Evolutionary conservation across 371 early-diverging fungal species (phyloP).

Genomic region (Actinomortierella ambigua): DNA sequence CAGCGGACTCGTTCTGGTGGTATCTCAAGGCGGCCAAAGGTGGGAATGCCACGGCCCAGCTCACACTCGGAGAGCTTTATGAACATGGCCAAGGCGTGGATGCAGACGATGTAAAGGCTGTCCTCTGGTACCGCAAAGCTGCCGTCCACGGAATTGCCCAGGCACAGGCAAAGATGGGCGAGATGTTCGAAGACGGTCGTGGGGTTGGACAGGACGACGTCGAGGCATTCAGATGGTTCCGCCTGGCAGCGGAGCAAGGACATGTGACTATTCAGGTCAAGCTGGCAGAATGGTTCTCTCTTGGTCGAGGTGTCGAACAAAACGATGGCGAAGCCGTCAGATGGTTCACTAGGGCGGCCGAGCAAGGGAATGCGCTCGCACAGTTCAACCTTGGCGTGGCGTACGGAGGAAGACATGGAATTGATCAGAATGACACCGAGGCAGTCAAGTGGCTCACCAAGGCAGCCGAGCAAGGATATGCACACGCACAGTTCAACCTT

Average conservation of each 20-base stretch:
- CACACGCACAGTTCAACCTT: constrained; percentile 82
- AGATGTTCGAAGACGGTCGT: constrained; percentile 83
- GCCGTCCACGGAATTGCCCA: constrained; percentile 78
- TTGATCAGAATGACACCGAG: constrained; percentile 63
- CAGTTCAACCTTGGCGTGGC: constrained; percentile 72
- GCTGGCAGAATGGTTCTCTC: constrained; percentile 84
- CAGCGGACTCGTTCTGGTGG: constrained; percentile 45
- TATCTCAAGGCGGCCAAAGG: constrained; percentile 71
- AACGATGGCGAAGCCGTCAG: constrained; percentile 65
- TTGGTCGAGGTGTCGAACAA: constrained; percentile 76
- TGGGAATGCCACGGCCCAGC: constrained; percentile 83
- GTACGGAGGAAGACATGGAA: constrained; percentile 84
- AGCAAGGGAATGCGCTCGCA: constrained; percentile 74
- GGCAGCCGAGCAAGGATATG: constrained; percentile 65
- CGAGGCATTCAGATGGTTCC: constrained; percentile 75
- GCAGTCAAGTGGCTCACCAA: constrained; percentile 75
- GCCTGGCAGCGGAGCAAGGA: constrained; percentile 62
- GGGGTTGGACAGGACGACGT: constrained; percentile 72
- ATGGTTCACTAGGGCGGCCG: constrained; percentile 76
- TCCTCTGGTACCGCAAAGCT: constrained; percentile 77
- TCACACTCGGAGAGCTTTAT: constrained; percentile 79
- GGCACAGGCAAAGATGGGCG: constrained; percentile 68
- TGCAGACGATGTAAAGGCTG: constrained; percentile 67
- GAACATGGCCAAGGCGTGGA: constrained; percentile 77
- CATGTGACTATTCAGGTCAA: constrained; percentile 81